Base-by-base conservation (phyloP, 306 rosid genomes). In the Cicer yamashitae region DNA sequence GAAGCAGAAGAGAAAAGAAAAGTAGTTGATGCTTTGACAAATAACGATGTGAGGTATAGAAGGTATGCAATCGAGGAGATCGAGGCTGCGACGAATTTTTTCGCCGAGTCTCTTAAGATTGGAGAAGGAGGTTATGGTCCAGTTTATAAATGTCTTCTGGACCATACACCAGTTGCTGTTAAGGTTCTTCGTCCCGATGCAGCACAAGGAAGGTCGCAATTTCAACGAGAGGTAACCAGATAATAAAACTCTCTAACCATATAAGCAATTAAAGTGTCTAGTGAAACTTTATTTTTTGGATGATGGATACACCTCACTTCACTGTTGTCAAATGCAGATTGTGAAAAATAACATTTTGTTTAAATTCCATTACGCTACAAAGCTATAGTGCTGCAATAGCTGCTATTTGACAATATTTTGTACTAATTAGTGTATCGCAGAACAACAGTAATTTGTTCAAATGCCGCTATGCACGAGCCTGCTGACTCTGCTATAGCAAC, bases 111-210 rank as follows among this genome's bases (percentile, higher is more conserved):
- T 20, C 86, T 84, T 30, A 92, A 84, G 87, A 92, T 94, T 71
- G 99, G 99, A 70, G 99, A 94, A 90, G 99, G 99, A 2, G 99
- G 99, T 20, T 94, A 92, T 71, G 99, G 99, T 56, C 99, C 99
- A 0, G 99, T 94, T 6, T 94, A 84, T 60, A 86, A 87, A 75
- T 86, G 97, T 67, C 38, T 70, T 84, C 81, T 94, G 11, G 99
- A 94, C 60, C 96, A 94, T 73, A 94, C 99, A 46, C 87, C 89
- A 22, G 99, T 88, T 22, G 99, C 97, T 0, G 87, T 94, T n/a
- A 94, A 94, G 83, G 96, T 92, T 88, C 89, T 94, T 34, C 96
- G 99, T 46, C 99, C 99, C 0, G 99, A 94, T 79, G 99, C 99
- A 10, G 86, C 91, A 63, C 99, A 92, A 83, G 99, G 99, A 82